Base-by-base conservation (phyloP, 192 early-diverging fungal species). In the Coemansia sp. region DNA sequence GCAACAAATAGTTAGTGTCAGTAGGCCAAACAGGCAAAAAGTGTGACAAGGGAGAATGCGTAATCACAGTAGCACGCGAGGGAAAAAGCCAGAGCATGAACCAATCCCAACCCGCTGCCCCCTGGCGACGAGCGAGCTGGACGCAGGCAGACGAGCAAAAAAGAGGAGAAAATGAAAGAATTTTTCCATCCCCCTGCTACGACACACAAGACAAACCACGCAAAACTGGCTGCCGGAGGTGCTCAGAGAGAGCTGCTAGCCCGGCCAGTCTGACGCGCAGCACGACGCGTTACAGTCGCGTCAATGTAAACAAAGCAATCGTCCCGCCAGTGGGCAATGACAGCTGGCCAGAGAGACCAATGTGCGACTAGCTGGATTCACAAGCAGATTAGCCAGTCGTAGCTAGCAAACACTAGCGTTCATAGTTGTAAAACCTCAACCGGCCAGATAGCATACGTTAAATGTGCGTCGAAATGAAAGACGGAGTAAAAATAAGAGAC, bases 71-170 rank as follows among this genome's bases (percentile, higher is more conserved):
- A 59, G 42, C 23, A 56, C 12, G 31, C 18, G 48, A 23, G 49
- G 48, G 31, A 21, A 50, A 60, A 49, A 7, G 48, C 15, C 31
- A 38, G 36, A 38, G 49, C 48, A 61, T 49, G 60, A 61, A 49
- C 60, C 49, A 52, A 61, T 50, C 59, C 59, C 56, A 42, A 42
- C 56, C 36, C 56, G 55, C 31, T 46, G 14, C 42, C n/a, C 51
- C 24, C 51, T 25, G 21, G 21, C 21, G 48, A 49, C 26, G 59
- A 49, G 36, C 44, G 59, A 60, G 59, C 59, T 60, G 59, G 36
- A 50, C 59, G 40, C 59, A 60, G 59, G 20, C 59, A 34, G 26
- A 23, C 40, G 7, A 49, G 24, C 24, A 49, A 60, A 60, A 44
- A 54, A 54, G 18, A 48, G 47, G 18, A 44, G 40, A 44, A 20